A percentile compares a stretch with the other conserved stretches of the same genome.
phyloP scores from a whole-genome alignment of 1,284 basidiomycete genomes.

The Taiwanofungus camphoratus region DNA sequence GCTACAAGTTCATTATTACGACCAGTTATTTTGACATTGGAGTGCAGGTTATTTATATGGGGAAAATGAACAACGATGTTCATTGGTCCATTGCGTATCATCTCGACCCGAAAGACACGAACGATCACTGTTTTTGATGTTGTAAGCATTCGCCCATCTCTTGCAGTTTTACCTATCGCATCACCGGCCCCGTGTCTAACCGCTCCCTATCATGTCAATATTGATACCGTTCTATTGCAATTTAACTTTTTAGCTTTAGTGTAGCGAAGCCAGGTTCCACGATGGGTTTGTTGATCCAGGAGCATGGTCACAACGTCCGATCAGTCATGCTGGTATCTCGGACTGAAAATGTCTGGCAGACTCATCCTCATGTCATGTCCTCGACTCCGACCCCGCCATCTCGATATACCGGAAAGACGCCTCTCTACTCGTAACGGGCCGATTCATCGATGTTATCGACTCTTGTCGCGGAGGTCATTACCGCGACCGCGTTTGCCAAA shows the following conservation, averaged over 20 bases:
- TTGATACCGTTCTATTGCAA: slow-evolving; percentile 11
- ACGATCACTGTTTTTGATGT: no score
- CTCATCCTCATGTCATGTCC: slow-evolving; percentile 18
- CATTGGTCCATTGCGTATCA: no score
- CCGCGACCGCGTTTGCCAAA: slow-evolving; percentile 12
- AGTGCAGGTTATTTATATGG: no score
- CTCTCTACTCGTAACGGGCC: slow-evolving; percentile 22
- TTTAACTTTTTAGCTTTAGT: slow-evolving; percentile 34
- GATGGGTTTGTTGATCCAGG: slow-evolving; percentile 14
- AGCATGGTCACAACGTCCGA: slow-evolving; percentile 22
- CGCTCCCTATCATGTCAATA: slow-evolving; percentile 10
- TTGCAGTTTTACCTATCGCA: slow-evolving; percentile 12
- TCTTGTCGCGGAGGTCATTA: slow-evolving; percentile 5
- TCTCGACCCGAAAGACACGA: no score
- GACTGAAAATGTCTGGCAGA: slow-evolving; percentile 1
- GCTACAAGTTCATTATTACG: no score
- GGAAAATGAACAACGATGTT: no score
- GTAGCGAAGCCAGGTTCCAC: slow-evolving; percentile 20
- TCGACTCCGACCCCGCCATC: slow-evolving; percentile 27
- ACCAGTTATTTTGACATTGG: no score
- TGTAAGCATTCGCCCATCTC: neutral
- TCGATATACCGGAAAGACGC: slow-evolving; percentile 26
- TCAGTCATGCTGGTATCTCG: slow-evolving; percentile 20
- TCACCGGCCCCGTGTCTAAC: slow-evolving; percentile 10
- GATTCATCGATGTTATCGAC: slow-evolving; percentile 30